Evolutionary conservation across 2,329 filamentous ascomycete genomes (phyloP).

Genomic region (Allantophomopsis lycopodina): DNA sequence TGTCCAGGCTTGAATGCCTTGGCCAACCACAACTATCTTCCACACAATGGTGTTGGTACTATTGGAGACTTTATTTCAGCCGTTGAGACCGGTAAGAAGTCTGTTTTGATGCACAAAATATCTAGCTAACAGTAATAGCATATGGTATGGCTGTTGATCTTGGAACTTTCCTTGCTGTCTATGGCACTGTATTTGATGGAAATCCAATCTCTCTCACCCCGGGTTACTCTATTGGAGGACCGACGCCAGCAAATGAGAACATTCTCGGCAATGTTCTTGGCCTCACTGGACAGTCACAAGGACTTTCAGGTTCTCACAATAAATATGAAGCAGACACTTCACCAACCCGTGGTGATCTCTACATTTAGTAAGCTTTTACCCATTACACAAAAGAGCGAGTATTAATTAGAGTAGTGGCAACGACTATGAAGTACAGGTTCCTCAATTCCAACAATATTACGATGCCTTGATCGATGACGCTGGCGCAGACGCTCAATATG

Average conservation of each 20-base stretch:
- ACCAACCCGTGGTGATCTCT: constrained; percentile 36
- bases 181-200: constrained; percentile 32
- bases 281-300: constrained; percentile 25
- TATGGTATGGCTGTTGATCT: constrained; percentile 34
- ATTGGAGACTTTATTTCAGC: neutral
- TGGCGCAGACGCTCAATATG: constrained; percentile 2
- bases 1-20: constrained; percentile 14
- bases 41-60: constrained; percentile 13
- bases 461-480: too few relatives aligned
- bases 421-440: constrained; percentile 34
- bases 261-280: constrained; percentile 8
- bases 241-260: constrained; percentile 14
- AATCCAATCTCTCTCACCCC: constrained; percentile 29
- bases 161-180: constrained; percentile 24
- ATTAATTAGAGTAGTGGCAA: constrained; percentile 23
- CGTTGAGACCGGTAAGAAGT: constrained; percentile 8
- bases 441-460: constrained; percentile 24
- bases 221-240: constrained; percentile 37
- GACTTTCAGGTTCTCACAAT: constrained; percentile 37
- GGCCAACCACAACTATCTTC: constrained; percentile 17
- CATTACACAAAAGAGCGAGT: neutral
- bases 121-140: constrained; percentile 14
- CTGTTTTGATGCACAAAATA: neutral
- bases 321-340: constrained; percentile 39
- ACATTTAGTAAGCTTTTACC: constrained; percentile 16